Percentiles rank a stretch among this genome's conserved stretches.
Conservation (phyloP, 2,329 filamentous ascomycete species). For the Anisogramma anomala region DNA sequence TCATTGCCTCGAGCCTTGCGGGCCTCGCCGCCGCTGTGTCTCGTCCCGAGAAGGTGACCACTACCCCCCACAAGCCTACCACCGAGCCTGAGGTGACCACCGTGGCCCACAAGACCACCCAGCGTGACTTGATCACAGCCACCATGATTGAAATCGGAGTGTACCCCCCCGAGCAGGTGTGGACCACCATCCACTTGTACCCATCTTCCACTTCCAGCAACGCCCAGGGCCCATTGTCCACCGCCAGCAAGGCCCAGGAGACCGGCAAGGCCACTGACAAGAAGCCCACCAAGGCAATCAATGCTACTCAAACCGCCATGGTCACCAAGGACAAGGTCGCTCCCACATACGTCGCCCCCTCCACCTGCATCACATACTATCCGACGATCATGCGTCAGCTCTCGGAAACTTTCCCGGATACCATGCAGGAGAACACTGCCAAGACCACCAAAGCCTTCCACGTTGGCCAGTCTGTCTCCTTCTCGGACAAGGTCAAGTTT, state of each 20-base stretch:
- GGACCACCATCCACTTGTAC: neutral
- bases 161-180: neutral
- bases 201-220: neutral
- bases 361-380: slow-evolving; percentile 12
- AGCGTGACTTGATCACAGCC: neutral
- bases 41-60: neutral
- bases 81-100: no score
- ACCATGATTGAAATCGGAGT: neutral
- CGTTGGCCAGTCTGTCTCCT: slow-evolving; percentile 12
- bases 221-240: neutral
- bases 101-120: neutral
- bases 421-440: slow-evolving; percentile 11
- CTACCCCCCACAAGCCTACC: no score
- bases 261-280: neutral
- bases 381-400: slow-evolving; percentile 11
- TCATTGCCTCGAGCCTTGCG: neutral
- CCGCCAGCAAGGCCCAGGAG: neutral
- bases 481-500: slow-evolving; percentile 12
- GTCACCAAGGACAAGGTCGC: neutral
- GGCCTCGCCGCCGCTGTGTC: slow-evolving; percentile 4
- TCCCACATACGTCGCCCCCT: slow-evolving; percentile 8
- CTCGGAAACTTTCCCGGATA: slow-evolving; percentile 3
- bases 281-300: neutral
- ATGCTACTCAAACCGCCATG: neutral
- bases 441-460: slow-evolving; percentile 4